A percentile compares a stretch with the other conserved stretches of the same genome.
phyloP scores from a whole-genome alignment of 2,329 filamentous ascomycete species.

The Cladophialophora yegresii region DNA sequence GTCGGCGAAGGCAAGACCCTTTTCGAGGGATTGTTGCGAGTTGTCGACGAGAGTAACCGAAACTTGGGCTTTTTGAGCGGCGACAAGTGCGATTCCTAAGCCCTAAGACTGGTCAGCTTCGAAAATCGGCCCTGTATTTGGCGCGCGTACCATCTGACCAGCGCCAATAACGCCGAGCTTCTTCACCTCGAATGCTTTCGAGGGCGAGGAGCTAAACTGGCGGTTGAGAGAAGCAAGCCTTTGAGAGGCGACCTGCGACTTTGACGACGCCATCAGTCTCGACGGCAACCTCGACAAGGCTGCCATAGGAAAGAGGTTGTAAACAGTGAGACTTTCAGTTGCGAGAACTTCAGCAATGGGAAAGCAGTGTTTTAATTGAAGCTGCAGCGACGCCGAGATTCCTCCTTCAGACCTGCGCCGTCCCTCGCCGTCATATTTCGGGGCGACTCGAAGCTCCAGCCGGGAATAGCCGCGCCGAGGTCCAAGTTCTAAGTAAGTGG shows the following conservation, averaged over 20 bases:
- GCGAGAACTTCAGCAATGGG: background rate
- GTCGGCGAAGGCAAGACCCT: slow-evolving; percentile 90
- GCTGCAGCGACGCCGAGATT: slow-evolving; percentile 10
- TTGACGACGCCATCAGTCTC: slow-evolving; percentile 45
- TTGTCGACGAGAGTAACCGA: slow-evolving; percentile 84
- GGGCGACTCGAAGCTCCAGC: background rate
- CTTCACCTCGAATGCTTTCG: slow-evolving; percentile 71
- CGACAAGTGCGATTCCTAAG: slow-evolving; percentile 91
- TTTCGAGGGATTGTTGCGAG: slow-evolving; percentile 81
- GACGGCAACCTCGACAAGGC: slow-evolving; percentile 28
- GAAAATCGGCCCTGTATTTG: background rate
- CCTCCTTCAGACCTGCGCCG: slow-evolving; percentile 15
- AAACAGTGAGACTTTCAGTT: background rate
- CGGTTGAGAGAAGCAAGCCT: slow-evolving; percentile 46
- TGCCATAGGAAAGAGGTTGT: slow-evolving; percentile 24
- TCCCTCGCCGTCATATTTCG: background rate
- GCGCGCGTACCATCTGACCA: slow-evolving; percentile 79
- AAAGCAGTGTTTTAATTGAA: background rate
- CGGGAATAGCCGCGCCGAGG: background rate
- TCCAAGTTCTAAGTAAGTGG: background rate
- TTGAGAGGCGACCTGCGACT: slow-evolving; percentile 39
- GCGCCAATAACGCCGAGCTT: slow-evolving; percentile 88
- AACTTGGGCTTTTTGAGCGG: slow-evolving; percentile 78
- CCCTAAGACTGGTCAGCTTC: slow-evolving; percentile 59
- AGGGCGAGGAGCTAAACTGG: slow-evolving; percentile 69